Base-by-base conservation (phyloP, 768 basidiomycete genomes). In the Thelephora ganbajun region DNA sequence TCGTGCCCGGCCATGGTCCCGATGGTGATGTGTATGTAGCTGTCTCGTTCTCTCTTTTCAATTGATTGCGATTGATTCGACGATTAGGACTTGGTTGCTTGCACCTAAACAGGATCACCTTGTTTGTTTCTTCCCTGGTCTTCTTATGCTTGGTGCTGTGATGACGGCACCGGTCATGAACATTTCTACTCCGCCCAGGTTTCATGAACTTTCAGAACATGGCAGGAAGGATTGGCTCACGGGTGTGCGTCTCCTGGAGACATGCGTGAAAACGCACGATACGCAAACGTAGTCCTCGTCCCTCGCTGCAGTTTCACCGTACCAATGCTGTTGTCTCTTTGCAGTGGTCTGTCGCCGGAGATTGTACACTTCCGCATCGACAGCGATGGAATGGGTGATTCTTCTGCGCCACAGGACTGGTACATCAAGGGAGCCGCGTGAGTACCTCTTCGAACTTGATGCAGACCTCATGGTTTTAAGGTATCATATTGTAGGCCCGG, bases 21-120 rank as follows among this genome's bases (percentile, higher is more conserved):
- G 45, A 48, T 44, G 57, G 62, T 30, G 56, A 63, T 54, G 44
- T 63, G 71, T 73, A 53, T 43, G 70, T 59, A 16, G 45, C 36
- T 39, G 33, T 33, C 46, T 35, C 22, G 34, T 37, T 23, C 23
- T n/a, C 47, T 30, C 20, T 33, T 11, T 45, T 41, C 26, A 19
- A 22, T 14, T 22, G 6, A 23, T 42, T 3, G 19, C 34, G 20
- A 12, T 11, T 2, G 87, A 86, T 20, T 65, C 68, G 33, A 30
- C 26, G 26, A 9, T 30, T 9, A 30, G 26, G 26, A 30, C 26
- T 30, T 92, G 88, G 89, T 73, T 74, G 14, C 66, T 86, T 22
- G 71, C 71, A 9, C 86, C 86, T 9, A 94, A 96, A 60, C 93
- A 97, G 67, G 93, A 98, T 59, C 93, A 96, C 60, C 76, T 98